Base-by-base conservation (phyloP, 2,329 filamentous ascomycete species). In the Pseudophaeomoniella oleicola region DNA sequence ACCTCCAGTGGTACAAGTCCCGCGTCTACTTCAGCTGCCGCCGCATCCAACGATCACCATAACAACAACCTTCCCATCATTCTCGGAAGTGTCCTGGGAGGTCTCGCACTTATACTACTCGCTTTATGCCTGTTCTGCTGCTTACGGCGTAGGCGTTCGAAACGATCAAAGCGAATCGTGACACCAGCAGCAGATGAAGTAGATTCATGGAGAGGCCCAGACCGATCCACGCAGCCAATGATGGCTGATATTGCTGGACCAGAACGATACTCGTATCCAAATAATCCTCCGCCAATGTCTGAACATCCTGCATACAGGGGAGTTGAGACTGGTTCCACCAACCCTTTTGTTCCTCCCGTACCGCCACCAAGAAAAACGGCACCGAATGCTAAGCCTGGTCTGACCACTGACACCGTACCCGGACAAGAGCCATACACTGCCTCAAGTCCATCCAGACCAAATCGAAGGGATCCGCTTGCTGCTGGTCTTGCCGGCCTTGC, bases 291-390 rank as follows among this genome's bases (percentile, higher is more conserved):
- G 31, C 32, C 39, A 9, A 47, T 48, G 44, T 35, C 43, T 5
- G 38, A 48, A 16, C 43, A 44, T 38, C 37, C 41, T 17, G 38
- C 37, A 13, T 42, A 37, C 34, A 41, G 40, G 13, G 37, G 31
- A 14, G 37, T 42, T 27, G 39, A 46, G 37, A 48, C 15, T 12
- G 32, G 18, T 15, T 10, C 11, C 18, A 19, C 32, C 16, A 34
- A 48, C 32, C 46, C 46, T 14, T 48, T 48, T 34, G 42, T 42
- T 6, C 46, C 46, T 4, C 37, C 43, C 2, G 40, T 43, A 19
- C 46, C 46, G 9, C 44, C 44, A 37, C 44, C 46, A 5, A 40
- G 46, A 36, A 38, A 44, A 18, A 39, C 44, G 13, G 35, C 44
- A 11, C 39, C 39, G 4, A 41, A 42, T 36, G 42, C 44, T 13